A percentile compares a stretch with the other conserved stretches of the same genome.
phyloP scores from a whole-genome alignment of 2,329 filamentous ascomycete genomes.

The Penicillium sp. region DNA sequence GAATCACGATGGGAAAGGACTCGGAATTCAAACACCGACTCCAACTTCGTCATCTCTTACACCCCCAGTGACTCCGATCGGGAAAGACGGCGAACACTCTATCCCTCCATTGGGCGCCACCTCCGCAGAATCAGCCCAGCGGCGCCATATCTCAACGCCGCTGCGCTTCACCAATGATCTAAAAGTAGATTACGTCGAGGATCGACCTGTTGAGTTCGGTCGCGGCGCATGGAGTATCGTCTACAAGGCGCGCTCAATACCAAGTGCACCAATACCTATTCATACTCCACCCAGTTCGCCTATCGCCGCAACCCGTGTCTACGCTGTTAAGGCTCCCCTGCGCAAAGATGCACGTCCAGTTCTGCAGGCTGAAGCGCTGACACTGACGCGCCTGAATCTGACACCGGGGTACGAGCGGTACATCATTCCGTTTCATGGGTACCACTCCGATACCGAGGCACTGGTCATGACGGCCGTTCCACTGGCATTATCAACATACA shows the following conservation, averaged over 20 bases:
- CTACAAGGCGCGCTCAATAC: conserved; percentile 40
- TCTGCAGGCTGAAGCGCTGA: conserved; percentile 43
- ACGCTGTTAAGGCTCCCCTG: conserved; percentile 48
- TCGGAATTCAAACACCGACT: conserved; percentile 8
- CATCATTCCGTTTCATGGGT: conserved; percentile 49
- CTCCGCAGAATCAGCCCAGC: neutral
- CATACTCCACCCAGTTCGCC: conserved; percentile 41
- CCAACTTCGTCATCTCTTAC: conserved; percentile 23
- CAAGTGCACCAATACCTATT: conserved; percentile 5
- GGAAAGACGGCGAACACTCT: conserved; percentile 16
- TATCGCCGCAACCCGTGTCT: conserved; percentile 28
- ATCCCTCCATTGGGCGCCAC: conserved; percentile 3
- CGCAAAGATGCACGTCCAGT: conserved; percentile 43
- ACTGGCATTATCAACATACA: conserved; percentile 42
- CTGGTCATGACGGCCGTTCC: conserved; percentile 49
- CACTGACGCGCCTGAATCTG: conserved; percentile 40
- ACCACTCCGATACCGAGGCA: conserved; percentile 37
- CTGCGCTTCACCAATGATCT: conserved; percentile 35
- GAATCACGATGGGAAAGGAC: conserved; percentile 9
- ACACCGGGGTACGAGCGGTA: conserved; percentile 34
- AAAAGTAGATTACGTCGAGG: conserved; percentile 32
- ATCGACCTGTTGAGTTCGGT: conserved; percentile 41
- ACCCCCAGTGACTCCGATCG: conserved; percentile 37
- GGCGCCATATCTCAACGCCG: conserved; percentile 14
- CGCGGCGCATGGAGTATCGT: conserved; percentile 51